Percentiles rank a stretch among this genome's conserved stretches.
phyloP scores from a whole-genome alignment of 345 rosid species.

The Streptanthus diversifolius region DNA sequence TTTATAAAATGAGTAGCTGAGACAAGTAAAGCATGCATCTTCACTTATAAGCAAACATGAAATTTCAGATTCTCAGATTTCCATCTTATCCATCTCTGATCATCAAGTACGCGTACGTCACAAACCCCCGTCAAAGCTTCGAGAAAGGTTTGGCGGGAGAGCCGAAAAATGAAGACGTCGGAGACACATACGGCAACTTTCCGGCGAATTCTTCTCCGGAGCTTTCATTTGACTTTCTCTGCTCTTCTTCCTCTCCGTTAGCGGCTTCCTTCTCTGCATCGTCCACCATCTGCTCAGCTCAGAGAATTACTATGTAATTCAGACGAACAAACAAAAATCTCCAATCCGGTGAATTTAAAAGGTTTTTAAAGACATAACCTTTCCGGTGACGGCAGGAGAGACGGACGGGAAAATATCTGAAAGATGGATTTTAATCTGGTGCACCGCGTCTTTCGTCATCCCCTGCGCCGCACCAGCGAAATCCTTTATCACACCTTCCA shows the following conservation, averaged over 20 bases:
- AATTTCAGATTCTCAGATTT: neutral
- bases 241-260: slow-evolving; percentile 30
- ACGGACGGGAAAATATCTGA: slow-evolving; percentile 39
- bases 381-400: slow-evolving; percentile 40
- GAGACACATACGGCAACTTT: slow-evolving; percentile 17
- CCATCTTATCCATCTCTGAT: neutral
- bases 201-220: neutral
- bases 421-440: slow-evolving; percentile 43
- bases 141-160: slow-evolving; percentile 31
- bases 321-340: neutral
- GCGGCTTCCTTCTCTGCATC: slow-evolving; percentile 48
- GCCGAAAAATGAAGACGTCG: slow-evolving; percentile 25
- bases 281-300: slow-evolving; percentile 44
- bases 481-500: slow-evolving; percentile 44
- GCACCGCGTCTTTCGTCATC: slow-evolving; percentile 47
- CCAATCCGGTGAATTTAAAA: neutral
- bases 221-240: neutral
- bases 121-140: slow-evolving; percentile 9
- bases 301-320: neutral
- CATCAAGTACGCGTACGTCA: neutral
- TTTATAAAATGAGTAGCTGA: neutral
- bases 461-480: slow-evolving; percentile 47
- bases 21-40: neutral
- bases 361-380: slow-evolving; percentile 14
- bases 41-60: neutral